Conservation (phyloP, 495 filamentous ascomycete species). For the Aspergillus steynii region DNA sequence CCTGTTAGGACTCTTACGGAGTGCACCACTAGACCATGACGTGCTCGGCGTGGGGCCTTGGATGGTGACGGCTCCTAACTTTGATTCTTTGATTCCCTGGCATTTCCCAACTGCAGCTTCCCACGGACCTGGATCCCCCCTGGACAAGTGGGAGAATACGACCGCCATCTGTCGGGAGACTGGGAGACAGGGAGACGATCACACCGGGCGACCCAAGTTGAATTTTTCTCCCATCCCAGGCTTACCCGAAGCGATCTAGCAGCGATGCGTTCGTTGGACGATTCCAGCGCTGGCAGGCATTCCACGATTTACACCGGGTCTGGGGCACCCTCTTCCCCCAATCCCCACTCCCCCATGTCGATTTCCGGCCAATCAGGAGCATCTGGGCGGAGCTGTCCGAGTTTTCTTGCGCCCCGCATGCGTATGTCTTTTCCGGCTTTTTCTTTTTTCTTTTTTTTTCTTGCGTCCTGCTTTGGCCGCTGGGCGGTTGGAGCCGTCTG, state of each 20-base stretch:
- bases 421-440: not conserved
- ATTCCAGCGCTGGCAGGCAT: not conserved
- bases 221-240: not conserved
- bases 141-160: too few relatives aligned
- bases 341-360: not conserved
- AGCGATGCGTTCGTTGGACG: too few relatives aligned
- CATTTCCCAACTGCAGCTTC: not conserved
- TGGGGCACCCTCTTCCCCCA: not conserved
- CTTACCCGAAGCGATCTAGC: too few relatives aligned
- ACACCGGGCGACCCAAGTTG: not conserved
- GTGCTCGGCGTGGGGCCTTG: slow-evolving; percentile 11
- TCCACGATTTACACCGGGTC: not conserved
- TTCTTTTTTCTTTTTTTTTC: not conserved
- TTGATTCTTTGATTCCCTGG: not conserved
- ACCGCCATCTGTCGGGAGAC: too few relatives aligned
- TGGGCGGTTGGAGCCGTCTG: too few relatives aligned
- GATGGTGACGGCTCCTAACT: not conserved
- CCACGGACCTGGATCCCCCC: not conserved
- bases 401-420: not conserved
- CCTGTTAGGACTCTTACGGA: too few relatives aligned
- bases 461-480: too few relatives aligned
- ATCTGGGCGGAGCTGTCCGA: not conserved
- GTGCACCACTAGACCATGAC: slow-evolving; percentile 7
- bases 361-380: not conserved
- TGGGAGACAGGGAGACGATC: not conserved